phyloP scores from a whole-genome alignment of 176 grass and related monocot species.

The Aegilops bicornis region DNA sequence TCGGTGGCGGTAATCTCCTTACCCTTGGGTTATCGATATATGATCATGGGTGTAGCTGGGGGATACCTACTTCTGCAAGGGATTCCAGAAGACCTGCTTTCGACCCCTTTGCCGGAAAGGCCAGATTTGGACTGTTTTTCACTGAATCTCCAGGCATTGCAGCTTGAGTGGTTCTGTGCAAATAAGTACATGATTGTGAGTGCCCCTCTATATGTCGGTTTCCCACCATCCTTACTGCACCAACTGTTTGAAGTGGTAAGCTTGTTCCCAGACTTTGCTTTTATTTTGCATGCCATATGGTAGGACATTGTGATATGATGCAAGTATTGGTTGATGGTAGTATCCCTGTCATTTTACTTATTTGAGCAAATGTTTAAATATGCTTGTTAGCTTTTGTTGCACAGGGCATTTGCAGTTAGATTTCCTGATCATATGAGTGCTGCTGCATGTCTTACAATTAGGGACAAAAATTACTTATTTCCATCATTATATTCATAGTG shows the following conservation, averaged over 20 bases:
- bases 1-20: not conserved
- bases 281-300: not conserved
- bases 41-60: not conserved
- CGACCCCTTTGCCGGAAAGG: not conserved
- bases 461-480: not conserved
- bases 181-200: not conserved
- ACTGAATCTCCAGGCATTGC: not conserved
- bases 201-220: not conserved
- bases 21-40: not conserved
- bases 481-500: no score
- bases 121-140: not conserved
- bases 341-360: not conserved
- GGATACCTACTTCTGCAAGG: constrained; percentile 27
- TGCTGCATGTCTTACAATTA: not conserved
- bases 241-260: not conserved
- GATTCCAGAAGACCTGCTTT: not conserved
- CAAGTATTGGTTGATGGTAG: no score
- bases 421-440: not conserved
- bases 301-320: not conserved
- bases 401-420: not conserved
- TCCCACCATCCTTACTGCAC: not conserved
- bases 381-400: not conserved
- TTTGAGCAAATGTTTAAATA: not conserved
- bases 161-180: constrained; percentile 3
- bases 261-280: not conserved